Evolutionary conservation across 441 rosid genomes (phyloP).

Genomic region (Syzygium syzygioides): DNA sequence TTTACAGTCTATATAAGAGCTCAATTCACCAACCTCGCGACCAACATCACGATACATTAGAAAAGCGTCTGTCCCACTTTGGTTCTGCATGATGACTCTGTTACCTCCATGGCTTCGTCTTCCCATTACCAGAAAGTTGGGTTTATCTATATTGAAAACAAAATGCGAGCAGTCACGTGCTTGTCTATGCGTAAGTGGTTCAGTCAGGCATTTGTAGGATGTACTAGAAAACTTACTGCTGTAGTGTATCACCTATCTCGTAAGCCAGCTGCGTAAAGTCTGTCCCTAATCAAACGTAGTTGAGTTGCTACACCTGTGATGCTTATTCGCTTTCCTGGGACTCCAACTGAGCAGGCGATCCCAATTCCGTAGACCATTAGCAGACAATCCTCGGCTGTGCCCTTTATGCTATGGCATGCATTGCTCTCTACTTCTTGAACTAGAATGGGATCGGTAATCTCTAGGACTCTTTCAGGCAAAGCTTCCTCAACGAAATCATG

Average conservation of each 20-base stretch:
- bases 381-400: neutral
- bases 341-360: neutral
- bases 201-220: neutral
- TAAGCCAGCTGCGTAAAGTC: neutral
- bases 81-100: neutral
- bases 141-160: neutral
- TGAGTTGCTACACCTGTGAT: neutral
- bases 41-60: neutral
- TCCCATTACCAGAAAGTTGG: neutral
- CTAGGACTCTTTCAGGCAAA: neutral
- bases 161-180: neutral
- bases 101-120: neutral
- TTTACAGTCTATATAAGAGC: neutral
- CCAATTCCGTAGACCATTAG: neutral
- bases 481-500: neutral
- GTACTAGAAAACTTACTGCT: neutral
- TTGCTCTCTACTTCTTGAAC: neutral
- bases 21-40: neutral
- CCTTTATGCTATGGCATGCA: neutral
- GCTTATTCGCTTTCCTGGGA: neutral
- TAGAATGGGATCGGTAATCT: neutral
- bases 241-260: neutral
- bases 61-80: neutral
- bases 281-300: neutral
- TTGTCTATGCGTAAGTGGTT: neutral